Conservation (phyloP, 2,329 filamentous ascomycete genomes). For the Pyrenophora tritici-repentis region DNA sequence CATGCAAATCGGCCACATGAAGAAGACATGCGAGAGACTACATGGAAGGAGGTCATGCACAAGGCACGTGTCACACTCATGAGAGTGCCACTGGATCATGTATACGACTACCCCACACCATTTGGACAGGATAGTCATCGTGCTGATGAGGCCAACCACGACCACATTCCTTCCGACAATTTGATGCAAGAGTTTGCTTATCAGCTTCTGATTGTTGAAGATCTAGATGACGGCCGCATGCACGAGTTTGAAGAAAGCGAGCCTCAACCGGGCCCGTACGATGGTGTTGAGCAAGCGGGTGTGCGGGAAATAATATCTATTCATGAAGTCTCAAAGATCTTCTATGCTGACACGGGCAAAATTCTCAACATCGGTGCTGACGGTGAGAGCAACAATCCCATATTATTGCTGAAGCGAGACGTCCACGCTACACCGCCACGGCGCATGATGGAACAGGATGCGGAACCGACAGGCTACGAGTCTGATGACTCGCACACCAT, state of each 20-base stretch:
- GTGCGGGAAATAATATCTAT: constrained; percentile 70
- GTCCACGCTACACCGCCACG: constrained; percentile 65
- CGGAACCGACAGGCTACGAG: constrained; percentile 33
- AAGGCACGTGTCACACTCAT: constrained; percentile 84
- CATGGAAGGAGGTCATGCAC: constrained; percentile 97
- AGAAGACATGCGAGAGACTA: constrained; percentile 66
- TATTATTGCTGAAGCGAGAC: constrained; percentile 76
- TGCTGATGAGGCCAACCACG: constrained; percentile 22
- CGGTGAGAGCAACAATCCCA: constrained; percentile 71
- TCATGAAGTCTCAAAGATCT: constrained; percentile 83
- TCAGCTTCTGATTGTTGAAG: constrained; percentile 80
- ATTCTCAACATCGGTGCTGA: constrained; percentile 81
- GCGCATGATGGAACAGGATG: constrained; percentile 58
- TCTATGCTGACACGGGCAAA: constrained; percentile 89
- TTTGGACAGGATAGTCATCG: constrained; percentile 23
- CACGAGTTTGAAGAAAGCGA: constrained; percentile 68
- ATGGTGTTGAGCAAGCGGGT: constrained; percentile 65
- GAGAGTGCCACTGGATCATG: constrained; percentile 65
- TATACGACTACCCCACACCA: constrained; percentile 52
- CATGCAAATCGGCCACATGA: constrained; percentile 66
- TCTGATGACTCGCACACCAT: constrained; percentile 49
- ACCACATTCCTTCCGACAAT: constrained; percentile 49
- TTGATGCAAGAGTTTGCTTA: constrained; percentile 73
- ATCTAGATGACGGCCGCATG: constrained; percentile 73
- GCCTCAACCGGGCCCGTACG: constrained; percentile 61